phyloP scores from a whole-genome alignment of 1,284 basidiomycete species.

The Heterobasidion annosum region DNA sequence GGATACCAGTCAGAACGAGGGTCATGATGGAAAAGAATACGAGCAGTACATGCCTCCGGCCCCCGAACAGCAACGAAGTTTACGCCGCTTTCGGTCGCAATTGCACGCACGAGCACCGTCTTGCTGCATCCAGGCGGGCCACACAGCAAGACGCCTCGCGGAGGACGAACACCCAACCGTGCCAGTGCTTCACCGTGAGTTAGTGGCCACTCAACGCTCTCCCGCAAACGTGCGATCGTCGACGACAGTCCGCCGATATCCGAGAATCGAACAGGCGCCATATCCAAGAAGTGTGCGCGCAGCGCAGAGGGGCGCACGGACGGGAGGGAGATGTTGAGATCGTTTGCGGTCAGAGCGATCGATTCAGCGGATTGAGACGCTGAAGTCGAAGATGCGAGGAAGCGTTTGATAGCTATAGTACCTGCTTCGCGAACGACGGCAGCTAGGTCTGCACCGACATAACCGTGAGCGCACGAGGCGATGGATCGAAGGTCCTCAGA shows the following conservation, averaged over 20 bases:
- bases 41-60: constrained; percentile 62
- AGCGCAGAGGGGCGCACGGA: constrained; percentile 88
- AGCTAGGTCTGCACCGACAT: constrained; percentile 93
- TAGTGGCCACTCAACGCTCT: constrained; percentile 94
- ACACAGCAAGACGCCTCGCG: constrained; percentile 88
- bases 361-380: constrained; percentile 11
- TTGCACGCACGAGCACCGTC: constrained; percentile 89
- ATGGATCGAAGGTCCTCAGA: constrained; percentile 54
- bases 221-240: constrained; percentile 77
- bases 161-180: constrained; percentile 82
- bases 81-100: constrained; percentile 91
- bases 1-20: constrained; percentile 1
- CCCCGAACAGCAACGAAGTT: constrained; percentile 99
- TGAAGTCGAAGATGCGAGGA: constrained; percentile 33
- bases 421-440: constrained; percentile 93
- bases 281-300: constrained; percentile 87
- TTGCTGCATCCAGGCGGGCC: constrained; percentile 98
- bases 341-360: constrained; percentile 39
- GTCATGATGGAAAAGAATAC: constrained; percentile 2
- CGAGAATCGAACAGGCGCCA: constrained; percentile 74
- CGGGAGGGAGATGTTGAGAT: constrained; percentile 69
- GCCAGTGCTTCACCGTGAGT: constrained; percentile 80
- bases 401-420: constrained; percentile 83
- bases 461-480: constrained; percentile 85
- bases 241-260: constrained; percentile 85